A percentile compares a stretch with the other conserved stretches of the same genome.
Conservation (phyloP, 208 protist species). For the Leishmania aethiopica region DNA sequence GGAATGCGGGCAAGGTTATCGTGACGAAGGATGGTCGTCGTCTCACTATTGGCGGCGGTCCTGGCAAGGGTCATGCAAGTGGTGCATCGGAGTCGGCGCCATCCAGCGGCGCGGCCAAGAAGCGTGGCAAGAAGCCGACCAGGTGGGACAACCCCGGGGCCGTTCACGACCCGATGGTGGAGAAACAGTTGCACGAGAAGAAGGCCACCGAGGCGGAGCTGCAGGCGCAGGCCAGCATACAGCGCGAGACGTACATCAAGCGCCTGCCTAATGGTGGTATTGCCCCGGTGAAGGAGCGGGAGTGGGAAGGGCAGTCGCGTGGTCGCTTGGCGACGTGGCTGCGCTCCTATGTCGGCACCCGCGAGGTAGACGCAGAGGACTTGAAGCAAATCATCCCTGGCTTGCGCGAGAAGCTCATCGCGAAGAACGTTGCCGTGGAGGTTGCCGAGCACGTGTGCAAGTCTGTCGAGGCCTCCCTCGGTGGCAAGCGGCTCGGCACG, state of each 20-base stretch:
- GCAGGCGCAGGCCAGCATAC: constrained; percentile 64
- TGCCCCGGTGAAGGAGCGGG: constrained; percentile 75
- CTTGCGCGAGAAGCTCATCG: constrained; percentile 94
- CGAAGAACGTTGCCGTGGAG: constrained; percentile 98
- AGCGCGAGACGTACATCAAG: constrained; percentile 76
- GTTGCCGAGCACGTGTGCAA: constrained; percentile 96
- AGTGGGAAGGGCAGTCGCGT: constrained; percentile 79
- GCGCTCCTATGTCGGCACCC: constrained; percentile 67
- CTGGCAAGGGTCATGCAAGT: constrained; percentile 3
- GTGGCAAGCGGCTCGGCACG: constrained; percentile 92
- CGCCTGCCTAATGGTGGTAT: constrained; percentile 63
- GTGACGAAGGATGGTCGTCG: constrained; percentile 66
- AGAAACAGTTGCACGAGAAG: constrained; percentile 34
- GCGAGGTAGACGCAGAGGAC: constrained; percentile 87
- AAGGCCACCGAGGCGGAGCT: constrained; percentile 74
- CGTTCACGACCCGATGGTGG: constrained; percentile 25
- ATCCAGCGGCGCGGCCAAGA: constrained; percentile 26
- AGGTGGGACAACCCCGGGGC: constrained; percentile 50
- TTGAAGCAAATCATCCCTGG: constrained; percentile 90
- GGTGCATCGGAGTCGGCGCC: constrained; percentile 6
- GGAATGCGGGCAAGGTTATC: constrained; percentile 37
- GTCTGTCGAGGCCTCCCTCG: constrained; percentile 91
- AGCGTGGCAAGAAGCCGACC: constrained; percentile 66
- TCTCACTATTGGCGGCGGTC: constrained; percentile 50
- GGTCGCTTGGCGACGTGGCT: constrained; percentile 80